Base-by-base conservation (phyloP, 1,284 basidiomycete species). In the Pyrrhoderma lamaoense region DNA sequence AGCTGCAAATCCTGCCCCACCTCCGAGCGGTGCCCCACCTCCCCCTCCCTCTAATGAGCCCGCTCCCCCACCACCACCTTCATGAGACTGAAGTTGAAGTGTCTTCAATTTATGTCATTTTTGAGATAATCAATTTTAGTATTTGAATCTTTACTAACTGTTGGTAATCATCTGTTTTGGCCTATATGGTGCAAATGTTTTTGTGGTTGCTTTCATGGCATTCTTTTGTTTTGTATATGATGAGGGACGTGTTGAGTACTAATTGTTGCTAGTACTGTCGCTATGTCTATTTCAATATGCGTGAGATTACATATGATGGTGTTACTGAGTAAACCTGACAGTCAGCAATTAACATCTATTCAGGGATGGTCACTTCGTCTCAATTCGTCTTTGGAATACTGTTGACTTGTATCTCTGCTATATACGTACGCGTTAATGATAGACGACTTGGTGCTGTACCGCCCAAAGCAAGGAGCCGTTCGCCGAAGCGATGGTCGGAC, bases 381-480 rank as follows among this genome's bases (percentile, higher is more conserved):
- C 22, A 21, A 27, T 37, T 36, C 13, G n/a, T 36, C 27, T 31
- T 50, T 21, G n/a, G 19, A 18, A 18, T 16, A 18, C 38, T 40
- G 38, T 40, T 22, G 34, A n/a, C 18, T 31, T 47, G 40, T 16
- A 55, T 9, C 38, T 45, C 25, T 36, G 54, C 60, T 36, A 47
- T 78, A n/a, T 84, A 82, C 61, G 63, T 75, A 19, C 61, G 65
- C 37, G 54, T 66, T 46, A 82, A 83, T 60, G 79, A 82, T 59
- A 64, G 57, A 21, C 72, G 73, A 47, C 64, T 84, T n/a, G 63
- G 63, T 18, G 59, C 62, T 0, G 61, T 76, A 36, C 77, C 80
- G 14, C 60, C 65, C 0, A 70, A 70, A 27, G 76, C 68, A 0
- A 58, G 62, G 3, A 59, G 63, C 7, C 70, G 76, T 56, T 75